These are phyloP conservation scores for Huntiella decipiens DNA, from an alignment of 2,329 filamentous ascomycete genomes.

Conservation along the genomic window DNA sequence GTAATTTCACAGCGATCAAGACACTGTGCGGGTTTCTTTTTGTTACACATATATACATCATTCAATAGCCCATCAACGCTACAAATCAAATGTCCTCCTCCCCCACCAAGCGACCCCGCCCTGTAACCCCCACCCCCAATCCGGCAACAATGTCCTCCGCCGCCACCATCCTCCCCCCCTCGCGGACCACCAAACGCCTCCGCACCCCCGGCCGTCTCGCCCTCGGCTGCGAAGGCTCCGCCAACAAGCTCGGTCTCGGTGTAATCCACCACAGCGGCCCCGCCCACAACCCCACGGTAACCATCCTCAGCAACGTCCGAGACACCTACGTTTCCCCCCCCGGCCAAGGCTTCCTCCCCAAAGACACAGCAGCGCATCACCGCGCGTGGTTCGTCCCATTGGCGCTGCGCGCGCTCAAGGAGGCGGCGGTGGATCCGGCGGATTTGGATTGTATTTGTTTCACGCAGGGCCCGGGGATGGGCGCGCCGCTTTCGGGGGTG, in stretches of 20 bases:
- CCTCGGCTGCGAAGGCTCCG: slow-evolving; percentile 64
- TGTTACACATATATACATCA: too few relatives aligned
- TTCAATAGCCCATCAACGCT: too few relatives aligned
- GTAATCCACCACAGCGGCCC: slow-evolving; percentile 58
- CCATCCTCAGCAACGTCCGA: slow-evolving; percentile 77
- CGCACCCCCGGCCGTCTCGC: slow-evolving; percentile 26
- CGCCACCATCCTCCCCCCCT: not conserved
- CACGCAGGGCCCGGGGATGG: slow-evolving; percentile 92
- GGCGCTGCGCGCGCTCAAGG: slow-evolving; percentile 58
- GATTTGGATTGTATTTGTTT: slow-evolving; percentile 89
- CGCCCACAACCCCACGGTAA: slow-evolving; percentile 29
- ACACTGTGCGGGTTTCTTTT: too few relatives aligned
- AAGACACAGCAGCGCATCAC: slow-evolving; percentile 90
- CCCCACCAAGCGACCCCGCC: too few relatives aligned
- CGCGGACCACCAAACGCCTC: slow-evolving; percentile 1
- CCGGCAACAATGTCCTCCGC: not conserved
- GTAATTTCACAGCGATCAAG: too few relatives aligned
- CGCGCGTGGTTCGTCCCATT: slow-evolving; percentile 64
- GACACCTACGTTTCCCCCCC: slow-evolving; percentile 87
- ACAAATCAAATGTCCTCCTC: too few relatives aligned
- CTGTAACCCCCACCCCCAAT: too few relatives aligned
- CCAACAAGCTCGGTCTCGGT: slow-evolving; percentile 93
- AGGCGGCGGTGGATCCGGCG: slow-evolving; percentile 39
- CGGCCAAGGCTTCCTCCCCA: slow-evolving; percentile 85
- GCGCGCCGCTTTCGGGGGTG: slow-evolving; percentile 71